Evolutionary conservation across 129 eudicot genomes (phyloP), one percentile per base, ranked within the genome.

Genomic region (Lonicera japonica): DNA sequence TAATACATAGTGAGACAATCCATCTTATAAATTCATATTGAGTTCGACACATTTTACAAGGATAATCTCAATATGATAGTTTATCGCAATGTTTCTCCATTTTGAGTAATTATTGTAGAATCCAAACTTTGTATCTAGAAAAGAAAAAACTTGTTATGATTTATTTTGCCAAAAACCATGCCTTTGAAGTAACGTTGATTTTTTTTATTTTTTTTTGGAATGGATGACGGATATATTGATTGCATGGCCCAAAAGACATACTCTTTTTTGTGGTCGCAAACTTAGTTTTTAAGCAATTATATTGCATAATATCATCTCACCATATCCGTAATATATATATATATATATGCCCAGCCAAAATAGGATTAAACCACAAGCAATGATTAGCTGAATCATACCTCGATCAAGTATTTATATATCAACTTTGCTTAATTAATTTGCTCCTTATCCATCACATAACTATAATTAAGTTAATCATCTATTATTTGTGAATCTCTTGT

Each of bases 121-220:
- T 19, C 8, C n/a, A n/a, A 52, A n/a, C n/a, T 10, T 52, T 52
- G 8, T 15, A 8, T 52, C 8, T 52, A 52, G 19, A 20, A 22
- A 55, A 55, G 25, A 55, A 11, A 21, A 55, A 55, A 38, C 43
- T 38, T 4, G 43, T 38, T 38, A 10, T 4, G 6, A 5, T 4
- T 38, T 43, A 43, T 43, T 43, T 10, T 43, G 50, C 5, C 50
- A 43, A 43, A 43, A 10, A 8, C 50, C 45, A 58, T 73, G 69
- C 70, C 83, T 78, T 73, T 66, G 2, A 78, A 78, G 79, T 74
- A 78, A 78, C 62, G 83, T 73, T 59, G 73, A 1, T 73, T 53
- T 48, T 71, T 6, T 29, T 6, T 69, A 68, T 53, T 48, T 71
- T 6, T 29, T 6, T 69, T 58, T 65, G 58, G 54, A n/a, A n/a